These are phyloP conservation scores for Aspergillus spinulosporus DNA, from an alignment of 2,329 filamentous ascomycete species.

Conservation along the genomic window DNA sequence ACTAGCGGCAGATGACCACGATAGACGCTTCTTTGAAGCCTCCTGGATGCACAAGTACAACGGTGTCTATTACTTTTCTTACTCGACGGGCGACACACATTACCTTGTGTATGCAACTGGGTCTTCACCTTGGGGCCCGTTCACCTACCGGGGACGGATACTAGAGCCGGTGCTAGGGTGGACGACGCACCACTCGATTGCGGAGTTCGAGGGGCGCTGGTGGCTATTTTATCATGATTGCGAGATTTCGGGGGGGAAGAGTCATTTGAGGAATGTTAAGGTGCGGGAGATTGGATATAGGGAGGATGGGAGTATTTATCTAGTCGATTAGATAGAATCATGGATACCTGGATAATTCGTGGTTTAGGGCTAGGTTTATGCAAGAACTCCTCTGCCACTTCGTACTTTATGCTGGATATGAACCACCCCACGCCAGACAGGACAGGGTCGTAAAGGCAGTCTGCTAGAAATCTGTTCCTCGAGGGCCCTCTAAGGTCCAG, in stretches of 20 bases:
- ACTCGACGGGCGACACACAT: conserved; percentile 77
- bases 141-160: conserved; percentile 69
- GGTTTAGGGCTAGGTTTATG: neutral
- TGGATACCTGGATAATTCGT: too few species aligned
- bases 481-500: neutral
- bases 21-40: conserved; percentile 75
- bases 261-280: conserved; percentile 73
- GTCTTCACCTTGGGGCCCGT: conserved; percentile 66
- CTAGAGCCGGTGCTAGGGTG: conserved; percentile 75
- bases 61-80: conserved; percentile 72
- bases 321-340: conserved; percentile 5
- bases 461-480: conserved; percentile 4
- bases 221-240: conserved; percentile 78
- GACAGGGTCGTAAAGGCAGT: conserved; percentile 7
- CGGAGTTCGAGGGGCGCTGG: conserved; percentile 70
- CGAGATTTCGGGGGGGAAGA: conserved; percentile 65
- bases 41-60: conserved; percentile 75
- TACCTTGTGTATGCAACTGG: conserved; percentile 69
- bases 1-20: conserved; percentile 67
- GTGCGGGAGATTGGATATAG: conserved; percentile 74
- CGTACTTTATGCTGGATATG: neutral
- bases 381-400: neutral
- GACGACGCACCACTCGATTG: conserved; percentile 80
- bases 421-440: conserved; percentile 4
- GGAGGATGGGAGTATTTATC: conserved; percentile 60